These are phyloP conservation scores for Curvularia lunata DNA, from an alignment of 2,329 filamentous ascomycete genomes.

Conservation along the genomic window DNA sequence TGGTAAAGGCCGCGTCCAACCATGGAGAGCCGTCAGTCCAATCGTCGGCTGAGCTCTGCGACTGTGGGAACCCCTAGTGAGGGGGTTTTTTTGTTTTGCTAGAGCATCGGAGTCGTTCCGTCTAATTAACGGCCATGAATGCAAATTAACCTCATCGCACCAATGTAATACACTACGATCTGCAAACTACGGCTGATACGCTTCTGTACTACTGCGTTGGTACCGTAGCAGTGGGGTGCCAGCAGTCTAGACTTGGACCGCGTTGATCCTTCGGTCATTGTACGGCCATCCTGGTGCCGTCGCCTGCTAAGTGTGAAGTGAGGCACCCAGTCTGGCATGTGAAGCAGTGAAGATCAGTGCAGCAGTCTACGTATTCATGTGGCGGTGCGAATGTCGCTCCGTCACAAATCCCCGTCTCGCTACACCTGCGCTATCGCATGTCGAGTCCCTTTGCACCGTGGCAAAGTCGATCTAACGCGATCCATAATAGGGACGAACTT, in stretches of 20 bases:
- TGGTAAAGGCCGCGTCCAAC: constrained; percentile 5
- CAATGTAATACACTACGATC: constrained; percentile 7
- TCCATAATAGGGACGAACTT: constrained; percentile 1
- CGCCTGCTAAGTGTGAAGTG: background rate
- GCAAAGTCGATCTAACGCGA: background rate
- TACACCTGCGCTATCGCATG: constrained; percentile 11
- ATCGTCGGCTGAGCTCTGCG: constrained; percentile 4
- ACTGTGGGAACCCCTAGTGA: constrained; percentile 1
- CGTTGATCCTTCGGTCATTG: constrained; percentile 6
- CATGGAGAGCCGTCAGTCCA: background rate
- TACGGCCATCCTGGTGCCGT: background rate
- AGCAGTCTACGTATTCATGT: constrained; percentile 10
- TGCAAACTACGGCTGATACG: constrained; percentile 12
- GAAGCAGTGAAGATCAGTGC: constrained; percentile 6
- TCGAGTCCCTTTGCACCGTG: background rate
- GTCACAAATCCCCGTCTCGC: constrained; percentile 1
- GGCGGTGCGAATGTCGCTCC: constrained; percentile 9
- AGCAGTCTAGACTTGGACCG: constrained; percentile 7
- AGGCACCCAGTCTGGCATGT: constrained; percentile 8
- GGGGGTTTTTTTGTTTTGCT: background rate
- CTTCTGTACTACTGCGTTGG: background rate
- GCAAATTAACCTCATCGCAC: constrained; percentile 3
- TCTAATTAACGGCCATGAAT: constrained; percentile 5
- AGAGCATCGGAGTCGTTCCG: constrained; percentile 13
- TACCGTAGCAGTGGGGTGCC: constrained; percentile 8